A percentile compares a stretch with the other conserved stretches of the same genome.
These are phyloP conservation scores for Metschnikowia vanudenii DNA, from an alignment of 805 yeast species.

Conservation along the genomic window DNA sequence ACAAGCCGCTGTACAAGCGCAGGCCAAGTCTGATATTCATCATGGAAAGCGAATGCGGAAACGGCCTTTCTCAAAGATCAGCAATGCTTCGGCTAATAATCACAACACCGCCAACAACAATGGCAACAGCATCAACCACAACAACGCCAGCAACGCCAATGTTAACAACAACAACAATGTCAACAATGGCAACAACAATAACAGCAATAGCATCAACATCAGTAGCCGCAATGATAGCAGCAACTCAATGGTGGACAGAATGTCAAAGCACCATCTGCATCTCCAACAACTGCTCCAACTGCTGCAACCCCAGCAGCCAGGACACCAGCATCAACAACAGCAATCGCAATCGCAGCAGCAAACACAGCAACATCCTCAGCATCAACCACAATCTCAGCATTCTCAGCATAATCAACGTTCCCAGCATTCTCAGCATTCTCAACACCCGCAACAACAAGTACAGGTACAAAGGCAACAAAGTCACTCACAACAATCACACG, in stretches of 20 bases:
- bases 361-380: constrained; percentile 1
- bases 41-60: constrained; percentile 12
- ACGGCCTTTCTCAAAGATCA: constrained; percentile 11
- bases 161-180: neutral
- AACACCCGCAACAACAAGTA: neutral
- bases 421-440: constrained; percentile 1
- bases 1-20: constrained; percentile 38
- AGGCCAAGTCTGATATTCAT: constrained; percentile 15
- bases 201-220: neutral
- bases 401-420: neutral
- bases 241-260: constrained; percentile 3
- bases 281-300: constrained; percentile 5
- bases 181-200: neutral
- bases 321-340: constrained; percentile 2
- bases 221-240: constrained; percentile 1
- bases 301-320: constrained; percentile 2
- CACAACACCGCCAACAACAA: constrained; percentile 2
- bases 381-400: constrained; percentile 1
- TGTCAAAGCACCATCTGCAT: constrained; percentile 9
- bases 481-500: constrained; percentile 2
- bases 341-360: constrained; percentile 4
- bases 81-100: neutral
- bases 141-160: neutral
- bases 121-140: constrained; percentile 5
- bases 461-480: constrained; percentile 3